A percentile compares a stretch with the other conserved stretches of the same genome.
Evolutionary conservation across 2,329 filamentous ascomycete species (phyloP).

Genomic region (Ascochyta koolunga): DNA sequence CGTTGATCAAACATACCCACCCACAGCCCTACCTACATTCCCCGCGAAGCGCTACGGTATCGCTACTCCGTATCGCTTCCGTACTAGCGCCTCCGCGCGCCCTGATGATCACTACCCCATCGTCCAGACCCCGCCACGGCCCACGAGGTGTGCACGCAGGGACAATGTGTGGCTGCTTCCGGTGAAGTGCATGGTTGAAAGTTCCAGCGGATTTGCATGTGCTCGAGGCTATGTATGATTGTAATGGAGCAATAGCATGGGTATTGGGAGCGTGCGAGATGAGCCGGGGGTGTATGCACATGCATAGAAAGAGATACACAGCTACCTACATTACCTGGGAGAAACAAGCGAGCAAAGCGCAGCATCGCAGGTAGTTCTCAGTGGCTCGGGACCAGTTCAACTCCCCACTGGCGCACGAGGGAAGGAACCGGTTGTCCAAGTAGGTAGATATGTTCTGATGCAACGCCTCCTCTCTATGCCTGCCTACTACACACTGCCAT

Average conservation of each 20-base stretch:
- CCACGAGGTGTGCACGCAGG: background rate
- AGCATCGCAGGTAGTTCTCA: no score
- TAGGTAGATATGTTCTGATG: background rate
- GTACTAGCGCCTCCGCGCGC: background rate
- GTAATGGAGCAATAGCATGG: background rate
- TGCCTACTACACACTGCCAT: no score
- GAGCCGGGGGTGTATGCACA: no score
- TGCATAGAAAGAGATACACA: no score
- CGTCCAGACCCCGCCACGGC: slow-evolving; percentile 1
- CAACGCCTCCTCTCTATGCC: background rate
- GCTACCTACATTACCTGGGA: no score
- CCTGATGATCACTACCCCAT: slow-evolving; percentile 12
- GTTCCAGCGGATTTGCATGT: background rate
- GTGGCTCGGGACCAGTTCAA: no score
- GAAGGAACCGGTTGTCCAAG: no score
- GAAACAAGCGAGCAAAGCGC: background rate
- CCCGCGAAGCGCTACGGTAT: background rate
- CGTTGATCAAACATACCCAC: background rate
- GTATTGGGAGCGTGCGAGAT: no score
- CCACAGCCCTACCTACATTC: slow-evolving; percentile 1
- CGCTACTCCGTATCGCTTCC: background rate
- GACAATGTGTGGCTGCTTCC: background rate
- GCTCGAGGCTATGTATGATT: background rate
- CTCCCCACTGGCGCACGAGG: no score
- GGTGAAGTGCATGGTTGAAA: slow-evolving; percentile 6